Evolutionary conservation across 805 yeast genomes (phyloP).

Genomic region (Lachancea meyersii): DNA sequence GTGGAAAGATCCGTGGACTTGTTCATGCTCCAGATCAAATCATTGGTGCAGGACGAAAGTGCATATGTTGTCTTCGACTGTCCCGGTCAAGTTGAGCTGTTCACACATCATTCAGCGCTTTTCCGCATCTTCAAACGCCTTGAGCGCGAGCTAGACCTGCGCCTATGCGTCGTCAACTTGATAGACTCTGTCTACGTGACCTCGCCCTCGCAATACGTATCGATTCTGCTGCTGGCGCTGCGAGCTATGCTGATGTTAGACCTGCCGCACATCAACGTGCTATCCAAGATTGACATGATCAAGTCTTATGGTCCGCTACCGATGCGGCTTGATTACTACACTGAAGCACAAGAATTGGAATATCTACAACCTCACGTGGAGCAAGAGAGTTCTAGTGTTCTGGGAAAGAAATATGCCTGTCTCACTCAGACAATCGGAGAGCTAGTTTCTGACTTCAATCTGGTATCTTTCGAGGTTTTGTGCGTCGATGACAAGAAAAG

Average conservation of each 20-base stretch:
- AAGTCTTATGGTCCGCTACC: constrained; percentile 75
- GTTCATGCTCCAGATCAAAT: constrained; percentile 50
- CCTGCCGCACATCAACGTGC: constrained; percentile 86
- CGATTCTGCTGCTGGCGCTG: constrained; percentile 70
- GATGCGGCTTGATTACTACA: constrained; percentile 75
- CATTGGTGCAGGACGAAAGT: constrained; percentile 48
- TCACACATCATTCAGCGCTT: constrained; percentile 80
- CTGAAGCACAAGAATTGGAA: constrained; percentile 82
- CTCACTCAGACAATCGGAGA: constrained; percentile 77
- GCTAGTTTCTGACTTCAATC: constrained; percentile 75
- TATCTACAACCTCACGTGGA: constrained; percentile 62
- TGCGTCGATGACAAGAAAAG: constrained; percentile 87
- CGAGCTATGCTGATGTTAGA: constrained; percentile 91
- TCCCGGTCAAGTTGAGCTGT: constrained; percentile 94
- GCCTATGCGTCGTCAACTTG: constrained; percentile 79
- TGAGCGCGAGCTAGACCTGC: constrained; percentile 56
- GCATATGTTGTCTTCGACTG: constrained; percentile 78
- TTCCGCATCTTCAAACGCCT: constrained; percentile 58
- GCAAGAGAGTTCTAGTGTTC: constrained; percentile 60
- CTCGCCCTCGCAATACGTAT: constrained; percentile 82
- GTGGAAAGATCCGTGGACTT: constrained; percentile 51
- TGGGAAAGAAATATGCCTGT: constrained; percentile 55
- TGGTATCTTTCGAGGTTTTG: constrained; percentile 83
- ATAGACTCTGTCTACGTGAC: constrained; percentile 79
- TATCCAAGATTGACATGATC: constrained; percentile 83